Evolutionary conservation across 2,329 filamentous ascomycete genomes (phyloP).

Genomic region (Ascochyta koolunga): DNA sequence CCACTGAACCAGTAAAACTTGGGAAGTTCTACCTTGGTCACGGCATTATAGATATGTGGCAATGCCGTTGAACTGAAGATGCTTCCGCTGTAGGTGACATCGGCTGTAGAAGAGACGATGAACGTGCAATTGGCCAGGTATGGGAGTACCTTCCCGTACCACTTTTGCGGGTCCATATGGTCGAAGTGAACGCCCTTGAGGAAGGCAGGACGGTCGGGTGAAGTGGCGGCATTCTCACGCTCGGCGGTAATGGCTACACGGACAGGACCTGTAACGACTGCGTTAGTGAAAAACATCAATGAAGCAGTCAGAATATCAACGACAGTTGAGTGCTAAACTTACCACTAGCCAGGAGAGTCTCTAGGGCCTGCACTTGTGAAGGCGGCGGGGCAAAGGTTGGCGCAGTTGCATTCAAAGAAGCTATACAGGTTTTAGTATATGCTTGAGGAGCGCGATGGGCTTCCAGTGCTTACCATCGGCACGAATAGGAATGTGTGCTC

Average conservation of each 20-base stretch:
- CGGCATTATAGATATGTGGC: constrained; percentile 11
- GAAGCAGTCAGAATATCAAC: neutral
- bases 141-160: constrained; percentile 20
- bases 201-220: constrained; percentile 20
- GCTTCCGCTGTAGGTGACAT: constrained; percentile 14
- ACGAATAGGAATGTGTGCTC: neutral
- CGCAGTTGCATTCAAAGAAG: neutral
- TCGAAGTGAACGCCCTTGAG: constrained; percentile 7
- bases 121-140: constrained; percentile 20
- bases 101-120: constrained; percentile 16
- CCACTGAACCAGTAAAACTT: constrained; percentile 58
- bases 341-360: neutral
- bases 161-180: neutral
- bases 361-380: neutral
- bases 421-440: neutral
- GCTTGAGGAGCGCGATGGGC: too few species aligned
- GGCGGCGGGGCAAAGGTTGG: neutral
- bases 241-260: constrained; percentile 19
- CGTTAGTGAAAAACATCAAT: neutral
- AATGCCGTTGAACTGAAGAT: constrained; percentile 14
- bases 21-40: constrained; percentile 52
- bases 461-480: neutral
- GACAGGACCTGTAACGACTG: constrained; percentile 2
- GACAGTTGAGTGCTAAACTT: neutral
- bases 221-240: constrained; percentile 5